These are phyloP conservation scores for Sistotremastrum niveocremeum DNA, from an alignment of 768 basidiomycete genomes.

Conservation along the genomic window DNA sequence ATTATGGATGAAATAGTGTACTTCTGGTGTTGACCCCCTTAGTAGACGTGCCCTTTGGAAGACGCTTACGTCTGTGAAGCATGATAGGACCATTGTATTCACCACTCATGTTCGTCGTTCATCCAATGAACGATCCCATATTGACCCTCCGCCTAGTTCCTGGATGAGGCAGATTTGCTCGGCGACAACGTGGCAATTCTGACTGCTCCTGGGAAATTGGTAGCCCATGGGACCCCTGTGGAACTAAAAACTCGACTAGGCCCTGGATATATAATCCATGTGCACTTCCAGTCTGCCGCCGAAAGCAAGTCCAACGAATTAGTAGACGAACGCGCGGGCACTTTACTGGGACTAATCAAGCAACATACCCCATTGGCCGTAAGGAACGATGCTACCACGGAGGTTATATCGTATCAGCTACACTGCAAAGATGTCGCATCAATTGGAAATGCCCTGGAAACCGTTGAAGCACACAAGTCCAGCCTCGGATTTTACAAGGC, in stretches of 20 bases:
- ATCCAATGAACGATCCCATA: not conserved
- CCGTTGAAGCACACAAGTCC: no score
- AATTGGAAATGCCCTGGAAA: no score
- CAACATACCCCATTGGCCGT: no score
- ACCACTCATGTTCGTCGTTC: conserved; percentile 54
- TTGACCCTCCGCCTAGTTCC: conserved; percentile 29
- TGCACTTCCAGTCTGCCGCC: conserved; percentile 25
- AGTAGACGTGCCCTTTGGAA: conserved; percentile 70
- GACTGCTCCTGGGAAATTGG: conserved; percentile 58
- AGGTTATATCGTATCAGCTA: no score
- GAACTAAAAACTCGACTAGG: conserved; percentile 59
- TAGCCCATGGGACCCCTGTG: conserved; percentile 64
- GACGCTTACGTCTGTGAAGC: conserved; percentile 50
- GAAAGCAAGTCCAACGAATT: not conserved
- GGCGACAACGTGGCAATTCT: conserved; percentile 67
- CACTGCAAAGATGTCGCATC: no score
- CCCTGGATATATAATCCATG: conserved; percentile 54
- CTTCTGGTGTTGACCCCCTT: conserved; percentile 72
- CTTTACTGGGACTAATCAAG: no score
- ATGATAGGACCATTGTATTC: conserved; percentile 56
- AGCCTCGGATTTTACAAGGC: no score
- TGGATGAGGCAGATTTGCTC: conserved; percentile 69
- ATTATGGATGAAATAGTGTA: conserved; percentile 16
- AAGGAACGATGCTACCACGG: no score
- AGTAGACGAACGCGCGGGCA: no score